Base-by-base conservation (phyloP, 2,329 filamentous ascomycete genomes). In the Colletotrichum coccodes region DNA sequence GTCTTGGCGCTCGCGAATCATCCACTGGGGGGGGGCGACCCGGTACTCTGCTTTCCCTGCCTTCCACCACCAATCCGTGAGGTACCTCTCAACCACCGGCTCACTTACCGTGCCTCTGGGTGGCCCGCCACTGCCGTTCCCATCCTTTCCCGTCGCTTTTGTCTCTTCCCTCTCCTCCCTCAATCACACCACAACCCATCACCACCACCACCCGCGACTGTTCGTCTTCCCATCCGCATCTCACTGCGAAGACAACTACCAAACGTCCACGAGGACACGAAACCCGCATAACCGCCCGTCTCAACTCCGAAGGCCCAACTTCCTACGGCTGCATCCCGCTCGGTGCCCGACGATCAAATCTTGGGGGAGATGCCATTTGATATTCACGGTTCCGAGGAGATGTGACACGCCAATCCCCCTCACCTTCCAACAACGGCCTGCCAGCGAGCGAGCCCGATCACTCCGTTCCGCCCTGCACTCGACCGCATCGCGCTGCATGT, bases 371-470 rank as follows among this genome's bases (percentile, higher is more conserved):
- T 28, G 70, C 62, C 66, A 73, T 67, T 66, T 65, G 72, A 72
- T 76, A 73, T 71, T 67, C 57, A 68, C 72, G 64, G 60, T 65
- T 64, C 67, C 71, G 68, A 70, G 73, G 75, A 73, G 71, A 76
- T 76, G 75, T 73, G 73, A 76, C 54, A 67, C 70, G 71, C 64
- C 63, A 62, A 67, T 69, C 68, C 54, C 68, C 66, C 60, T 72
- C 30, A 49, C 59, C 57, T 62, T 71, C 58, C 64, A 42, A 60
- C 53, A 50, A 28, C 47, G 46, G 47, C 52, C 62, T 49, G 56
- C 49, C 28, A 56, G 18, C 61, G 47, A 68, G 53, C 64, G 60
- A 64, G 44, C 59, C 42, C 36, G 42, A 56, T 26, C 57, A 47
- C 60, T 61, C 44, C 34, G 52, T 32, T 32, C 40, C 54, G 56